Evolutionary conservation across 2,329 filamentous ascomycete genomes (phyloP), one percentile per base, ranked within the genome.

Genomic region (Fusarium domesticum): DNA sequence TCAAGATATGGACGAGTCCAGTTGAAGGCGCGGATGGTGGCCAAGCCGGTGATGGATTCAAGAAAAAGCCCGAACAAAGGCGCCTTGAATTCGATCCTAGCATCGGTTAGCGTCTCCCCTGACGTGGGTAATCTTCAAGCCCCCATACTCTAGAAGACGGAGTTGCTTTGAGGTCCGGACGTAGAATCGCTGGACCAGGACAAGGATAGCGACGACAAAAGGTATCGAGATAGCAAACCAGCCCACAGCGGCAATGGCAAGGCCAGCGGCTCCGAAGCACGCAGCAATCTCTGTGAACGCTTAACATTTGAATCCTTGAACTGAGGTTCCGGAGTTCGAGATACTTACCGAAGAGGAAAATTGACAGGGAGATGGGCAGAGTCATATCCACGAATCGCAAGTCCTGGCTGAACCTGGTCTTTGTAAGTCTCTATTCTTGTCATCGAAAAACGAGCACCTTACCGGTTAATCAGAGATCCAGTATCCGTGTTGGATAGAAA

Each of bases 161-260:
- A 80, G 59, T 43, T 80, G 77, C 4, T 76, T 74, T 0, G 75
- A 79, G 2, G 77, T 80, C 6, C 73, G 67, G n/a, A 80, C 66
- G 47, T 80, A 80, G 49, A 74, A 70, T 33, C 71, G 71, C 44
- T 78, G 75, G 8, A 78, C 65, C 6, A 70, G 42, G 42, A 72
- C 73, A 12, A 75, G 56, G 2, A 66, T 54, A 6, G 62, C 50
- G 23, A 74, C 53, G 2, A 75, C 63, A 16, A 73, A 59, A 0
- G 75, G 74, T 17, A 75, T 68, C 0, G 67, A 65, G n/a, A 70
- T 66, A 4, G 71, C 71, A 2, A 72, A 68, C 49, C 72, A 76
- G 47, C 63, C 64, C 0, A 73, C 69, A 6, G 71, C 68, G 4
- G 69, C 63, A 6, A 67, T 65, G 18, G 75, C 70, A 2, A 77